These are phyloP conservation scores for Trichopus zeylanicus DNA, from an alignment of 116 monocot species.

Conservation along the genomic window DNA sequence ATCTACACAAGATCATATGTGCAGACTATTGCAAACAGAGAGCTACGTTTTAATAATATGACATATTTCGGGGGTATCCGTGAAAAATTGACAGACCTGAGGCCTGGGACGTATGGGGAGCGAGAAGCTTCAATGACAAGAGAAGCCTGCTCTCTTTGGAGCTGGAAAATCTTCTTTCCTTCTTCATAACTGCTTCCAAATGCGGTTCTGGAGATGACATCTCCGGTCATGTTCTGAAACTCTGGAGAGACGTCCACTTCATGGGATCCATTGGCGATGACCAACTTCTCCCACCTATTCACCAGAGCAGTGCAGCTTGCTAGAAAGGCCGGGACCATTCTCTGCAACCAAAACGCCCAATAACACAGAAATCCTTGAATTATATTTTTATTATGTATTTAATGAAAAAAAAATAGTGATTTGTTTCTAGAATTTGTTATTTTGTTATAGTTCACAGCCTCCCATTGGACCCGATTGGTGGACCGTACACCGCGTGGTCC, in stretches of 20 bases:
- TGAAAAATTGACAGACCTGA: slow-evolving; percentile 1
- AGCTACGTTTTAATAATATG: no score
- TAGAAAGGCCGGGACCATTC: slow-evolving; percentile 43
- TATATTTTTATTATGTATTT: no score
- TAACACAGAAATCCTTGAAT: neutral
- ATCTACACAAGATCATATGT: slow-evolving; percentile 17
- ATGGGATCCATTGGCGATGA: slow-evolving; percentile 6
- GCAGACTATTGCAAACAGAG: neutral
- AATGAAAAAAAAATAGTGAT: no score
- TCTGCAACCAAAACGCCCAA: slow-evolving; percentile 15
- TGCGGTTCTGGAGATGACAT: slow-evolving; percentile 54
- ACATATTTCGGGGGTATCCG: no score
- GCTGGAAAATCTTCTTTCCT: slow-evolving; percentile 43
- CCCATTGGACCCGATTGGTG: no score
- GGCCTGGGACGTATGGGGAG: slow-evolving; percentile 12
- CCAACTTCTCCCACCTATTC: slow-evolving; percentile 22
- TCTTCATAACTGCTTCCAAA: slow-evolving; percentile 60
- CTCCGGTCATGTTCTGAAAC: slow-evolving; percentile 40
- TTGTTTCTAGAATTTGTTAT: no score
- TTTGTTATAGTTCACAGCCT: no score
- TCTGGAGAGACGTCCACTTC: slow-evolving; percentile 51
- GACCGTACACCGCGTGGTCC: no score
- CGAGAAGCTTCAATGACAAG: slow-evolving; percentile 6
- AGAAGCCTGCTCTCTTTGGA: slow-evolving; percentile 12
- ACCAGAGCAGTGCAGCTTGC: slow-evolving; percentile 27